Conservation (phyloP, 2,329 filamentous ascomycete species). For the Nigrospora sphaerica region DNA sequence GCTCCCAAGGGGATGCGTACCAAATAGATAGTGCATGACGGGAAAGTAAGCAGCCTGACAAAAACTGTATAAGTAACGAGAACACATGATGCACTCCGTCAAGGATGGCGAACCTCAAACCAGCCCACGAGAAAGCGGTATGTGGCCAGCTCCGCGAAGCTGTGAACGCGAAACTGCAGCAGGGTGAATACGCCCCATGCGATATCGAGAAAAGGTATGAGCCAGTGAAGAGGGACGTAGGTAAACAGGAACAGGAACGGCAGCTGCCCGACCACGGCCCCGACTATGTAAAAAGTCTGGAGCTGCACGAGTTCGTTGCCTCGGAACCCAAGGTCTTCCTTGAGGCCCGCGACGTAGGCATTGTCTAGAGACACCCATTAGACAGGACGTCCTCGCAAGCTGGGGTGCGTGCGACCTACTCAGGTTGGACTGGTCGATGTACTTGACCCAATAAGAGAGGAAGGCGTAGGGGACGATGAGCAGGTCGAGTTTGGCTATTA, state of each 20-base stretch:
- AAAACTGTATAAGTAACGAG: too few species aligned
- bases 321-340: conserved; percentile 13
- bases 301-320: conserved; percentile 14
- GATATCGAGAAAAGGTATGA: conserved; percentile 41
- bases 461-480: conserved; percentile 50
- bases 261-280: conserved; percentile 10
- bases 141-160: conserved; percentile 40
- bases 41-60: conserved; percentile 28
- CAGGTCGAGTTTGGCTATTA: conserved; percentile 48
- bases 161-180: conserved; percentile 40
- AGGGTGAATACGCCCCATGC: conserved; percentile 49
- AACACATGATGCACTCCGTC: neutral
- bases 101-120: conserved; percentile 31
- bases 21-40: conserved; percentile 29
- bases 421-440: conserved; percentile 47
- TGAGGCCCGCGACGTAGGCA: conserved; percentile 14
- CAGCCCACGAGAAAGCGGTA: conserved; percentile 47
- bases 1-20: conserved; percentile 2
- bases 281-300: conserved; percentile 14
- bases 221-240: conserved; percentile 11
- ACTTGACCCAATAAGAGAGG: conserved; percentile 48
- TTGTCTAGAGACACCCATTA: conserved; percentile 7
- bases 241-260: conserved; percentile 14
- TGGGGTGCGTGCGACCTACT: conserved; percentile 26
- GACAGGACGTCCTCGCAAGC: too few species aligned